phyloP scores from a whole-genome alignment of 805 yeast species.

The Saccharomycopsis javanensis region DNA sequence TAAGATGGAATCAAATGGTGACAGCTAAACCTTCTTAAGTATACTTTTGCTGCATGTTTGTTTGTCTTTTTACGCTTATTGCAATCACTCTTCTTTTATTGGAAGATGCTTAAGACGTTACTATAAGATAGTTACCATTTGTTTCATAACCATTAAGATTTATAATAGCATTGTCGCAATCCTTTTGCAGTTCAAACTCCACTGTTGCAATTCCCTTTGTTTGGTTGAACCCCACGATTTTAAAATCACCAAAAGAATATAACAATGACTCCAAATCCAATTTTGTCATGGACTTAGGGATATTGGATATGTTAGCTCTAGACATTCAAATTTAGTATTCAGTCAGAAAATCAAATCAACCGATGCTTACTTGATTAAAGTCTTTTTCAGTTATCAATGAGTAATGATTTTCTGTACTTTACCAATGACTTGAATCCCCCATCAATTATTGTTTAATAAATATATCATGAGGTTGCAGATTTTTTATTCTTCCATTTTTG shows the following conservation, averaged over 20 bases:
- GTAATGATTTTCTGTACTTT: too few species aligned
- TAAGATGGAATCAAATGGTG: too few species aligned
- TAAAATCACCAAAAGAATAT: slow-evolving; percentile 15
- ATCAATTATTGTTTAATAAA: too few species aligned
- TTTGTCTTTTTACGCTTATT: too few species aligned
- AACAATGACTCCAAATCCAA: slow-evolving; percentile 7
- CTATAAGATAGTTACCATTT: slow-evolving; percentile 9
- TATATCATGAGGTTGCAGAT: too few species aligned
- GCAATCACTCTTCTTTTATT: too few species aligned
- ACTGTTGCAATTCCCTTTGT: neutral
- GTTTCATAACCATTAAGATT: slow-evolving; percentile 17
- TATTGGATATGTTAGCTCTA: slow-evolving; percentile 7
- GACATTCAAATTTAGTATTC: neutral
- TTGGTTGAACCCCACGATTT: neutral
- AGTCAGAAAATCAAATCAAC: too few species aligned
- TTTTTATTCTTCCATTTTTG: too few species aligned
- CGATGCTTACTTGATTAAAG: neutral
- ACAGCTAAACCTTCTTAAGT: too few species aligned
- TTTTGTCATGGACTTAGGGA: slow-evolving; percentile 8
- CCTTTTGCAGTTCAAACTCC: slow-evolving; percentile 8
- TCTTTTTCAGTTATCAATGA: too few species aligned
- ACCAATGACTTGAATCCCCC: too few species aligned
- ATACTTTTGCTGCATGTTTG: too few species aligned
- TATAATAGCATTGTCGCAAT: slow-evolving; percentile 5
- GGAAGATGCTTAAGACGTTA: neutral